Conservation (phyloP, 2,329 filamentous ascomycete species). For the Raffaelea arxii region DNA sequence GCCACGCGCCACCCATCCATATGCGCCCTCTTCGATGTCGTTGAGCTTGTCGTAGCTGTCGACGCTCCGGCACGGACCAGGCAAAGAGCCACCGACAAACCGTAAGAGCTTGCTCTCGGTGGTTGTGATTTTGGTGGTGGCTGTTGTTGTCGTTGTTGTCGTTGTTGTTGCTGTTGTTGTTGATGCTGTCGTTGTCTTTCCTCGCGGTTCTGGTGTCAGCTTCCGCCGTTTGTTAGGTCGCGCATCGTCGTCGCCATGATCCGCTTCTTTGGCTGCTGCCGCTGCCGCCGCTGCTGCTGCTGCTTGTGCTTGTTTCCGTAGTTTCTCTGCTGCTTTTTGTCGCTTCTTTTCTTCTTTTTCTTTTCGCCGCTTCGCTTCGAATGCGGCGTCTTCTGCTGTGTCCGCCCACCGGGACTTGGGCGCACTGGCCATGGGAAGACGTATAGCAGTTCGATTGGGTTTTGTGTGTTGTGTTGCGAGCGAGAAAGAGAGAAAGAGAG, state of each 20-base stretch:
- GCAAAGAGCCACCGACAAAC: slow-evolving; percentile 61
- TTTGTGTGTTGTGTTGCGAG: not conserved
- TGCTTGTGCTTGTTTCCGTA: slow-evolving; percentile 23
- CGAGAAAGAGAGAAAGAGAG: too few relatives aligned
- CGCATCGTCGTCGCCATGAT: slow-evolving; percentile 22
- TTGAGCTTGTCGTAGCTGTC: slow-evolving; percentile 89
- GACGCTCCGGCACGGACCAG: slow-evolving; percentile 57
- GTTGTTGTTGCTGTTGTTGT: slow-evolving; percentile 14
- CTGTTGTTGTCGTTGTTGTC: slow-evolving; percentile 12
- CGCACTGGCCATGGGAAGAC: slow-evolving; percentile 43
- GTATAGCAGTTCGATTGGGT: not conserved
- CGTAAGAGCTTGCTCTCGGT: slow-evolving; percentile 51
- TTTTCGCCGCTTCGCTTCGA: slow-evolving; percentile 60
- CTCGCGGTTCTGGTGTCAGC: slow-evolving; percentile 36
- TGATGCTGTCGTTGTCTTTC: not conserved
- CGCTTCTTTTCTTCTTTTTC: slow-evolving; percentile 89
- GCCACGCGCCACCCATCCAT: slow-evolving; percentile 87
- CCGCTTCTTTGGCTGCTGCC: not conserved
- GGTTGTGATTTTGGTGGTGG: slow-evolving; percentile 13
- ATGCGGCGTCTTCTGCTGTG: slow-evolving; percentile 68
- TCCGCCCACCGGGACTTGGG: slow-evolving; percentile 79
- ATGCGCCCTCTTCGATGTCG: slow-evolving; percentile 94
- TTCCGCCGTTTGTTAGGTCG: slow-evolving; percentile 54
- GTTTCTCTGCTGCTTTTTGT: slow-evolving; percentile 51
- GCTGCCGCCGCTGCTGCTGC: slow-evolving; percentile 15